Percentiles rank a stretch among this genome's conserved stretches.
These are phyloP conservation scores for Aspergillus wentii DNA, from an alignment of 495 filamentous ascomycete genomes.

Conservation along the genomic window DNA sequence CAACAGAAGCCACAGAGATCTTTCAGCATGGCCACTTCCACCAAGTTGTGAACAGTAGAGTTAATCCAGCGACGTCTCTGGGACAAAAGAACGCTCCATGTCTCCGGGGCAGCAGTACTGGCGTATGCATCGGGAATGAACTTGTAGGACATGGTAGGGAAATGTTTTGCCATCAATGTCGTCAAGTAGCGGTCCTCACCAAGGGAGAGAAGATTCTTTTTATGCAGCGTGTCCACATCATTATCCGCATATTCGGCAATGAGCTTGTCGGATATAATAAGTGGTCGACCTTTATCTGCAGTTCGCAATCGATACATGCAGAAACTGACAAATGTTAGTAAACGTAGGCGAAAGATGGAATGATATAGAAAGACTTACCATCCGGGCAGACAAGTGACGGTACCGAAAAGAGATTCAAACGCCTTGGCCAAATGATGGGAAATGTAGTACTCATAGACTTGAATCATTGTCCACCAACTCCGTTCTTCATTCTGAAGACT, in stretches of 20 bases:
- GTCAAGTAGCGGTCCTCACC: slow-evolving; percentile 98
- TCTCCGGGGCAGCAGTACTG: slow-evolving; percentile 87
- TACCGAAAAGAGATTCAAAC: slow-evolving; percentile 92
- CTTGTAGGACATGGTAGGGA: slow-evolving; percentile 92
- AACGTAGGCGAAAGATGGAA: slow-evolving; percentile 2
- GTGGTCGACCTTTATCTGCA: slow-evolving; percentile 82
- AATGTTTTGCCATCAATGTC: slow-evolving; percentile 96
- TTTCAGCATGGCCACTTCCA: slow-evolving; percentile 78
- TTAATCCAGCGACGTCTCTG: slow-evolving; percentile 99
- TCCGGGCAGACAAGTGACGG: slow-evolving; percentile 95
- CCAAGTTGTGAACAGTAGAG: slow-evolving; percentile 93
- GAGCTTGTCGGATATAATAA: slow-evolving; percentile 85
- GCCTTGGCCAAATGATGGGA: slow-evolving; percentile 92
- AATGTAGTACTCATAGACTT: slow-evolving; percentile 98
- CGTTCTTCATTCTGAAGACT: slow-evolving; percentile 91
- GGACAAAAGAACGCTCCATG: slow-evolving; percentile 86
- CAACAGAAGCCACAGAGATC: slow-evolving; percentile 98
- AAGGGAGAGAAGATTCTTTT: slow-evolving; percentile 93
- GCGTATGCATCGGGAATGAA: slow-evolving; percentile 92
- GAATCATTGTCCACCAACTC: slow-evolving; percentile 99
- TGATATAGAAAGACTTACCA: slow-evolving; percentile 59
- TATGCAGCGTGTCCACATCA: slow-evolving; percentile 91
- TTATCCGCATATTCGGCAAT: slow-evolving; percentile 84
- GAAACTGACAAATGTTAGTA: slow-evolving; percentile 63
- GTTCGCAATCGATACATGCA: slow-evolving; percentile 96